Percentiles rank a stretch among this genome's conserved stretches.
Evolutionary conservation across 2,329 filamentous ascomycete species (phyloP).

Genomic region (Chaetomium sp.): DNA sequence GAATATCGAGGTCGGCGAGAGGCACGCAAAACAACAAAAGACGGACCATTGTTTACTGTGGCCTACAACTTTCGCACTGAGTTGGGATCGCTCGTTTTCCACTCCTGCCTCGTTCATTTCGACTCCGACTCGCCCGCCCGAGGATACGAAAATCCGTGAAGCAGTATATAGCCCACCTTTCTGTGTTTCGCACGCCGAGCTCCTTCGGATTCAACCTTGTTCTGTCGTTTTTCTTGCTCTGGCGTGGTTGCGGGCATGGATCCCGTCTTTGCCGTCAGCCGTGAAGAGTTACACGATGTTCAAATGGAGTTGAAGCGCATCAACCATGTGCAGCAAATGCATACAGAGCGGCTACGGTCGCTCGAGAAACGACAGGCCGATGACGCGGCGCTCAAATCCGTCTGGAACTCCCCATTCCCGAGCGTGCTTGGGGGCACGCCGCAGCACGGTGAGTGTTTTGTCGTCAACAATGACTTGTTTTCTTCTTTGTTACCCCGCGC

Average conservation of each 20-base stretch:
- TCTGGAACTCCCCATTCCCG: constrained; percentile 95
- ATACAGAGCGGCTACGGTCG: constrained; percentile 55
- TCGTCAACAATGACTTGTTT: too few relatives aligned
- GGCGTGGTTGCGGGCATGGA: constrained; percentile 47
- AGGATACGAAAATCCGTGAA: too few relatives aligned
- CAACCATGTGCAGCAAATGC: constrained; percentile 55
- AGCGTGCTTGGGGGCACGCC: constrained; percentile 74
- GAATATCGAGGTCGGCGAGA: constrained; percentile 20
- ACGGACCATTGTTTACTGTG: constrained; percentile 1
- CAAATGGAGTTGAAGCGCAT: constrained; percentile 66
- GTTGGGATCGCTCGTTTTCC: too few relatives aligned
- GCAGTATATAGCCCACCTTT: too few relatives aligned
- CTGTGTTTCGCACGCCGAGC: neutral
- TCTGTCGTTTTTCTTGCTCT: neutral
- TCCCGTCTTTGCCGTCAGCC: constrained; percentile 51
- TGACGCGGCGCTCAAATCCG: constrained; percentile 67
- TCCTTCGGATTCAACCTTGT: neutral
- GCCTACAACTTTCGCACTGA: neutral
- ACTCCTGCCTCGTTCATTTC: too few relatives aligned
- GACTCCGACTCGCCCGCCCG: too few relatives aligned
- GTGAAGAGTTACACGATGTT: constrained; percentile 61
- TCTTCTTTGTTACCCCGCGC: too few relatives aligned
- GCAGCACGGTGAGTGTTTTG: constrained; percentile 64
- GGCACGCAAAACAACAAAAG: neutral
- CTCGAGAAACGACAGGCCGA: constrained; percentile 63